Base-by-base conservation (phyloP, 805 yeast genomes). In the Candida nanaspora region DNA sequence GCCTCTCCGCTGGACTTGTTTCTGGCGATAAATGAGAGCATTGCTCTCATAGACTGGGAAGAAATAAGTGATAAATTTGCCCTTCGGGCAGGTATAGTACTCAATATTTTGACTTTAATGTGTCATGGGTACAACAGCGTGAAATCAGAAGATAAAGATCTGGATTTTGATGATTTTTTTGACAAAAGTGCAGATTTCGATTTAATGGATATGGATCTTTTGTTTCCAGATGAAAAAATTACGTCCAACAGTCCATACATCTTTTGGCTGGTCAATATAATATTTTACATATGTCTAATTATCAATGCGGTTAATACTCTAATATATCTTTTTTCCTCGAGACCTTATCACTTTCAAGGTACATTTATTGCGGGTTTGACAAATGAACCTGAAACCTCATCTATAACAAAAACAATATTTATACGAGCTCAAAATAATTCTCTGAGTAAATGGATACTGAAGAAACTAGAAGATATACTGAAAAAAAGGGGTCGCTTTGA, bases 31-130 rank as follows among this genome's bases (percentile, higher is more conserved):
- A 55, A 55, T 36, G 63, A 59, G 39, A 25, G 16, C 3, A n/a
- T 53, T 14, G 48, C 45, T 26, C 37, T 53, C 16, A 39, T 56
- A 2, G 60, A 59, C 40, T 58, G 62, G 62, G 61, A 58, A 38
- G 37, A 46, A 3, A 35, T 44, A 8, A 43, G 52, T 5, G 37
- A 43, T 21, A 36, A 47, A 4, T 34, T 42, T n/a, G 54, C 51
- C 4, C 25, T 52, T 7, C 46, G 50, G 14, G 34, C 44, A 10
- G 57, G 56, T 6, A 28, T 43, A 5, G 41, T 40, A 16, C 39
- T 44, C 32, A 48, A 48, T 37, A 26, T 46, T 8, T 20, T 53
- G 25, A 30, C 35, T 2, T 35, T 57, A 35, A 25, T 53, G 37
- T 30, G 48, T 14, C 39, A 42, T 27, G 38, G 48, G 16, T 23